These are phyloP conservation scores for Microstegium vimineum DNA, from an alignment of 176 grass and related monocot genomes.

Conservation along the genomic window DNA sequence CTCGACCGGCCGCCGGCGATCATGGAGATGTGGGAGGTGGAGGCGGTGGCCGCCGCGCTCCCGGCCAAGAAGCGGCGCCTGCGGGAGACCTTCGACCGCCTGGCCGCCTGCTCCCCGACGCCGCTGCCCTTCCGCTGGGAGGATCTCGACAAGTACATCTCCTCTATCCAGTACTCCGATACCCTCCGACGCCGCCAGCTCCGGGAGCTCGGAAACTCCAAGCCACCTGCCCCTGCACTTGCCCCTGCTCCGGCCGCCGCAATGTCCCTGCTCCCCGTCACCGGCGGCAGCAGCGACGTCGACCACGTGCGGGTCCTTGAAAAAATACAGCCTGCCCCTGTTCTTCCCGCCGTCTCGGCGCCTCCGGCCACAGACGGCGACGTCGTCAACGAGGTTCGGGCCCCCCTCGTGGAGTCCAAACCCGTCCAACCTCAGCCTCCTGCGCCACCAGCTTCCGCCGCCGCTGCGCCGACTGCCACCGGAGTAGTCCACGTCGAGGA, in stretches of 20 bases:
- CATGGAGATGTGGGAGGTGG: conserved; percentile 14
- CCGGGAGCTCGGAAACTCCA: not conserved
- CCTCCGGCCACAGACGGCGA: not conserved
- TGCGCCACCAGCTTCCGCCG: not conserved
- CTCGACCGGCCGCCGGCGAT: not conserved
- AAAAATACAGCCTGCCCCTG: not conserved
- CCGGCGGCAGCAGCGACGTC: not conserved
- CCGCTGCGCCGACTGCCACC: not conserved
- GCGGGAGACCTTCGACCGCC: conserved; percentile 35
- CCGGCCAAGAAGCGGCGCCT: conserved; percentile 44
- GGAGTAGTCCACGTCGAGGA: not conserved
- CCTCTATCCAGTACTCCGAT: conserved; percentile 33
- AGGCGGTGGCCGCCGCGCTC: conserved; percentile 33
- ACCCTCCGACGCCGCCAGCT: not conserved
- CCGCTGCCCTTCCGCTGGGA: conserved; percentile 44
- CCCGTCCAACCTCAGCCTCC: not conserved
- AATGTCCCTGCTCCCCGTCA: not conserved
- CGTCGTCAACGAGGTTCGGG: not conserved
- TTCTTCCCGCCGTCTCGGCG: not conserved
- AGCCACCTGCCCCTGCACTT: not conserved
- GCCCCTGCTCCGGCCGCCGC: not conserved
- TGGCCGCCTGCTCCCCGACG: conserved; percentile 6
- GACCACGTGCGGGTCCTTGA: not conserved
- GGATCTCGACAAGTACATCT: conserved; percentile 45
- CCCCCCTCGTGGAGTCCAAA: not conserved